Evolutionary conservation across 1,139 yeast species (phyloP).

Genomic region (Hyphopichia wangnamkhiaoensis): DNA sequence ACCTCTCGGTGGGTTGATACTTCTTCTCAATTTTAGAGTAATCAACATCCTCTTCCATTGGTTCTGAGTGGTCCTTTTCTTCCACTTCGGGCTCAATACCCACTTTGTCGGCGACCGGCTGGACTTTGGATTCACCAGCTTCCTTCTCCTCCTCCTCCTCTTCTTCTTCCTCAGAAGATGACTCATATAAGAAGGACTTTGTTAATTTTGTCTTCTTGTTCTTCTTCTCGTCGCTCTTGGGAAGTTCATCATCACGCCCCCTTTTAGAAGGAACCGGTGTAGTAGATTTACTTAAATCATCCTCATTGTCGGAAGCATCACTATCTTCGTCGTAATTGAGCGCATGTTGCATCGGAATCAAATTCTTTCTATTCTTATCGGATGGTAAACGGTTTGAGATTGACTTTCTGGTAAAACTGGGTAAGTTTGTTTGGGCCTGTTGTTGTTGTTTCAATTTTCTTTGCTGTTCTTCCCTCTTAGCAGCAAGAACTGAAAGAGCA

Average conservation of each 20-base stretch:
- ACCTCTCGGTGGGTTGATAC: slow-evolving; percentile 45
- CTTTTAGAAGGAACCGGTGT: slow-evolving; percentile 39
- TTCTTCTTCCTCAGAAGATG: slow-evolving; percentile 35
- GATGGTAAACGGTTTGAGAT: slow-evolving; percentile 1
- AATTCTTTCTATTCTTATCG: slow-evolving; percentile 21
- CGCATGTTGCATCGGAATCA: slow-evolving; percentile 73
- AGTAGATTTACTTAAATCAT: slow-evolving; percentile 43
- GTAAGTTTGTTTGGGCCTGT: slow-evolving; percentile 23
- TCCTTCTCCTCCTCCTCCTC: slow-evolving; percentile 9
- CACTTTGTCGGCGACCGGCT: background rate
- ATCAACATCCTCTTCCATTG: slow-evolving; percentile 16
- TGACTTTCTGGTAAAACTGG: slow-evolving; percentile 49
- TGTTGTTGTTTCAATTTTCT: slow-evolving; percentile 17
- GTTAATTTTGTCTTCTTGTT: slow-evolving; percentile 19
- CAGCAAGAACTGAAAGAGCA: slow-evolving; percentile 31
- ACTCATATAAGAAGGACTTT: slow-evolving; percentile 29
- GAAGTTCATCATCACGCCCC: slow-evolving; percentile 20
- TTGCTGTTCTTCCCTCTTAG: slow-evolving; percentile 21
- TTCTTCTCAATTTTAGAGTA: slow-evolving; percentile 32
- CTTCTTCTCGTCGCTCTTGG: slow-evolving; percentile 7
- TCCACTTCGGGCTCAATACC: slow-evolving; percentile 9
- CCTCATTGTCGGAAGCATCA: slow-evolving; percentile 45
- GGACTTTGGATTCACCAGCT: background rate
- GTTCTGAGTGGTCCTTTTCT: slow-evolving; percentile 5
- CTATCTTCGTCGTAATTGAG: slow-evolving; percentile 54